Conservation (phyloP, 2,329 filamentous ascomycete species). For the Botryosphaeria dothidea region DNA sequence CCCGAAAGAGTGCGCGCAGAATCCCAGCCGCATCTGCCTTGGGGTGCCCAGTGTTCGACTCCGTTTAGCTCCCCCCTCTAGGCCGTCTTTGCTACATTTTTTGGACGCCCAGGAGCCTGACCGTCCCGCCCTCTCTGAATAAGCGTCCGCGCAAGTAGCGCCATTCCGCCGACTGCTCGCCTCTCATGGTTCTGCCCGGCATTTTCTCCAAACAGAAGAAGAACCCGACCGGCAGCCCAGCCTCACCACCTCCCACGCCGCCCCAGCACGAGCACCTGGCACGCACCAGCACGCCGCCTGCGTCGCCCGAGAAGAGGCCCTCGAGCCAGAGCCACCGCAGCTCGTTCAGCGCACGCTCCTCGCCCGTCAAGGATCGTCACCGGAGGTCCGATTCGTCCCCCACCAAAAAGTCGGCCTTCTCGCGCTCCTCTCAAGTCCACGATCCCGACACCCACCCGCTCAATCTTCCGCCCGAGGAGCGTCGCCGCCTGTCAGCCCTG, state of each 20-base stretch:
- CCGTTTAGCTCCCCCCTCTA: slow-evolving; percentile 12
- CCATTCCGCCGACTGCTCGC: slow-evolving; percentile 9
- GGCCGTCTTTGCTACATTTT: slow-evolving; percentile 14
- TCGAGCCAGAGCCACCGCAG: slow-evolving; percentile 9
- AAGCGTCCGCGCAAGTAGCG: slow-evolving; percentile 18
- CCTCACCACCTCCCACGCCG: slow-evolving; percentile 7
- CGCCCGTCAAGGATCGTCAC: slow-evolving; percentile 31
- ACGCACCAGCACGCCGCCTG: slow-evolving; percentile 30
- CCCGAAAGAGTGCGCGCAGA: slow-evolving; percentile 2
- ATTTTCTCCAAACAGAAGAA: slow-evolving; percentile 38
- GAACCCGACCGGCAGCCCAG: slow-evolving; percentile 30
- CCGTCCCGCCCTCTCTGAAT: slow-evolving; percentile 16
- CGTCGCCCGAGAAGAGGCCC: slow-evolving; percentile 41
- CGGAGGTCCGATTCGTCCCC: slow-evolving; percentile 32
- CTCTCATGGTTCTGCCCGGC: slow-evolving; percentile 19
- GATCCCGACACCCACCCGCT: slow-evolving; percentile 80
- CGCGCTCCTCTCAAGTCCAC: slow-evolving; percentile 41
- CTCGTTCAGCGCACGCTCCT: slow-evolving; percentile 10
- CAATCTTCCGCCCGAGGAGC: slow-evolving; percentile 86
- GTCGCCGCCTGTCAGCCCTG: slow-evolving; percentile 71
- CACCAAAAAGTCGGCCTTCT: slow-evolving; percentile 27
- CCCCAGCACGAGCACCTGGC: slow-evolving; percentile 22
- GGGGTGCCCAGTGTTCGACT: slow-evolving; percentile 14
- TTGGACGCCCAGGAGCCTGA: slow-evolving; percentile 12
- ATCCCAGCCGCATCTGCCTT: slow-evolving; percentile 12